Evolutionary conservation across 1,139 yeast genomes (phyloP).

Genomic region (Pichia kudriavzevii): DNA sequence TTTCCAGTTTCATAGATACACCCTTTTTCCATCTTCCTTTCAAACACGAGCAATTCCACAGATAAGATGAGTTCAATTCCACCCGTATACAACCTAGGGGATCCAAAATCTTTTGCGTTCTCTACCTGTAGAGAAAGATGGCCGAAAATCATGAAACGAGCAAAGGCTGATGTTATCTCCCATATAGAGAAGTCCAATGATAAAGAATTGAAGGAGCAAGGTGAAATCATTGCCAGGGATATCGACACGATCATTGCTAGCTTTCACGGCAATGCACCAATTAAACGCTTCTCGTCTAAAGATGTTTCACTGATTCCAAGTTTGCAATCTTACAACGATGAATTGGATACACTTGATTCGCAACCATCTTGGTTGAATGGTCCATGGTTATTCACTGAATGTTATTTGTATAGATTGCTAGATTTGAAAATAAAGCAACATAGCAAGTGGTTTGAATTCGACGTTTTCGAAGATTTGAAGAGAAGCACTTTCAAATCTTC

Average conservation of each 20-base stretch:
- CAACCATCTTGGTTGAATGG: slow-evolving; percentile 65
- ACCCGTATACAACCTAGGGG: slow-evolving; percentile 47
- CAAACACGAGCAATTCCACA: too few species aligned
- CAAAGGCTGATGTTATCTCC: slow-evolving; percentile 48
- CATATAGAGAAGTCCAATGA: slow-evolving; percentile 3
- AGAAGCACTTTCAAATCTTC: slow-evolving; percentile 70
- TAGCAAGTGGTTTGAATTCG: slow-evolving; percentile 51
- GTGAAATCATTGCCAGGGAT: slow-evolving; percentile 8
- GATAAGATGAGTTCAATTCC: too few species aligned
- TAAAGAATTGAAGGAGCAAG: slow-evolving; percentile 18
- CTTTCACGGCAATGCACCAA: slow-evolving; percentile 35
- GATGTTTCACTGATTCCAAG: slow-evolving; percentile 33
- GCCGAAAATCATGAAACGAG: slow-evolving; percentile 72
- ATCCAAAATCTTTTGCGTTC: slow-evolving; percentile 71
- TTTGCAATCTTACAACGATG: slow-evolving; percentile 45
- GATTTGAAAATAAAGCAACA: slow-evolving; percentile 38
- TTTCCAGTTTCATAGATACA: too few species aligned
- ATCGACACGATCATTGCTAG: slow-evolving; percentile 31
- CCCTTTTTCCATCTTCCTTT: too few species aligned
- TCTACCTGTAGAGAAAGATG: slow-evolving; percentile 76
- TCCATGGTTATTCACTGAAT: slow-evolving; percentile 88
- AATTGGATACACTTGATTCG: slow-evolving; percentile 26
- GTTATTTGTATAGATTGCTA: slow-evolving; percentile 69
- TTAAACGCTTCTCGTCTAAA: slow-evolving; percentile 33
- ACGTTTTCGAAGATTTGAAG: slow-evolving; percentile 65